phyloP scores from a whole-genome alignment of 176 grass and related monocot species.

The Oryza australiensis region DNA sequence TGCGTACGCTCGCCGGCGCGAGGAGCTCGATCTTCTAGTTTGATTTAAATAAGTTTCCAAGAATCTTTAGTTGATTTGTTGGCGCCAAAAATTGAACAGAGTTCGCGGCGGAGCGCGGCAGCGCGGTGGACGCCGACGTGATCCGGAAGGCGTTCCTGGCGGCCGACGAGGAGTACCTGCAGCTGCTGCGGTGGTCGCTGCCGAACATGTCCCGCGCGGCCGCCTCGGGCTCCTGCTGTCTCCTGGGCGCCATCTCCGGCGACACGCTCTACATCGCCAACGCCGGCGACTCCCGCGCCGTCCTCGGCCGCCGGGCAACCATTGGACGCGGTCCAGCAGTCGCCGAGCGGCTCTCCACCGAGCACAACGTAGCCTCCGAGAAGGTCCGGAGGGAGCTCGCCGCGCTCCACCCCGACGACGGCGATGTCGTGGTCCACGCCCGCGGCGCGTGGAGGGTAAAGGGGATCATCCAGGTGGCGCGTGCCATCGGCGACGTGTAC shows the following conservation, averaged over 20 bases:
- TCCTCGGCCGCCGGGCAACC: constrained; percentile 18
- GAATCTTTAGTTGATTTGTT: not conserved
- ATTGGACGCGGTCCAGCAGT: not conserved
- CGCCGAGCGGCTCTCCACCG: constrained; percentile 29
- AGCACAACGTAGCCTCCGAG: constrained; percentile 32
- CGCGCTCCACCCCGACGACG: constrained; percentile 29
- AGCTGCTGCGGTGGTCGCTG: constrained; percentile 34
- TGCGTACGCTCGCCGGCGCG: not conserved
- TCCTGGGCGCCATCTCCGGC: constrained; percentile 35
- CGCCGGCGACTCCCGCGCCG: constrained; percentile 47
- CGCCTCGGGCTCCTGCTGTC: constrained; percentile 42
- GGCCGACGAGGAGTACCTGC: constrained; percentile 39
- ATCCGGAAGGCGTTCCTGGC: constrained; percentile 43
- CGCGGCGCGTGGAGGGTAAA: constrained; percentile 34
- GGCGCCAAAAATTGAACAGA: constrained; percentile 12
- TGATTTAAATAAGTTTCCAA: no score
- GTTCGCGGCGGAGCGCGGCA: constrained; percentile 17
- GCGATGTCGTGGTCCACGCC: constrained; percentile 13
- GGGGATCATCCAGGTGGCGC: constrained; percentile 42
- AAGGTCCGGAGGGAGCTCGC: constrained; percentile 31
- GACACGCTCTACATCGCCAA: constrained; percentile 51
- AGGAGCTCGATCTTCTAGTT: no score
- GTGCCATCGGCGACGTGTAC: constrained; percentile 36
- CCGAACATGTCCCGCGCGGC: constrained; percentile 8
- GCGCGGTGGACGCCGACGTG: constrained; percentile 10